Evolutionary conservation across 2,329 filamentous ascomycete genomes (phyloP).

Genomic region (Pseudogymnoascus sp.): DNA sequence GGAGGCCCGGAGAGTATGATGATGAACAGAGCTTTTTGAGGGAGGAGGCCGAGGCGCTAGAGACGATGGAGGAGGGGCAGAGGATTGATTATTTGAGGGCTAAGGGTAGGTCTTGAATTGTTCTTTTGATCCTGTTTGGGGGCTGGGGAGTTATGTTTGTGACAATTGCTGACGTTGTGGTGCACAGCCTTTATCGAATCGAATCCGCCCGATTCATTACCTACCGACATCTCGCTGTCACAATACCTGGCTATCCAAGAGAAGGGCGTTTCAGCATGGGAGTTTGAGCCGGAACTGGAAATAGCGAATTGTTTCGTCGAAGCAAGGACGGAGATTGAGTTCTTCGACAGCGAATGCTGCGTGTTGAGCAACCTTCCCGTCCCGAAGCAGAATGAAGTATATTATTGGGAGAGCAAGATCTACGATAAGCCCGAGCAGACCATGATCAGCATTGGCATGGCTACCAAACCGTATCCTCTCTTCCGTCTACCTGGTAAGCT

Average conservation of each 20-base stretch:
- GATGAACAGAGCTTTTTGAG: slow-evolving; percentile 91
- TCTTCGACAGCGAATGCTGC: slow-evolving; percentile 96
- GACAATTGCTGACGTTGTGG: not conserved
- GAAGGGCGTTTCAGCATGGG: slow-evolving; percentile 99
- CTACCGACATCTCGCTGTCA: slow-evolving; percentile 94
- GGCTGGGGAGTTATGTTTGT: not conserved
- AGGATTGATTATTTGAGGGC: slow-evolving; percentile 85
- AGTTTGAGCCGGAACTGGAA: slow-evolving; percentile 97
- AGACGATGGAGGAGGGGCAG: slow-evolving; percentile 90
- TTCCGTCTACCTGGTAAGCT: slow-evolving; percentile 82
- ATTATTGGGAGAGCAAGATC: slow-evolving; percentile 99
- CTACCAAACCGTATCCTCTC: slow-evolving; percentile 92
- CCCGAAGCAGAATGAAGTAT: slow-evolving; percentile 97
- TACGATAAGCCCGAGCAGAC: slow-evolving; percentile 93
- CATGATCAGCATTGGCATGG: slow-evolving; percentile 82
- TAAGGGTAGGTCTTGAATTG: slow-evolving; percentile 58
- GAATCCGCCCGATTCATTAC: slow-evolving; percentile 88
- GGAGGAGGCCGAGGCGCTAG: slow-evolving; percentile 91
- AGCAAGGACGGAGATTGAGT: slow-evolving; percentile 92
- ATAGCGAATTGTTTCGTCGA: slow-evolving; percentile 99
- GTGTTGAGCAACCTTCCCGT: slow-evolving; percentile 86
- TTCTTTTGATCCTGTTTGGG: not conserved
- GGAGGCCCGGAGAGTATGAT: slow-evolving; percentile 90
- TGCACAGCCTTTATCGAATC: slow-evolving; percentile 76
- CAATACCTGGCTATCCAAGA: slow-evolving; percentile 98